Percentiles rank a stretch among this genome's conserved stretches.
phyloP scores from a whole-genome alignment of 805 yeast species.

The Monosporozyma aquatica region DNA sequence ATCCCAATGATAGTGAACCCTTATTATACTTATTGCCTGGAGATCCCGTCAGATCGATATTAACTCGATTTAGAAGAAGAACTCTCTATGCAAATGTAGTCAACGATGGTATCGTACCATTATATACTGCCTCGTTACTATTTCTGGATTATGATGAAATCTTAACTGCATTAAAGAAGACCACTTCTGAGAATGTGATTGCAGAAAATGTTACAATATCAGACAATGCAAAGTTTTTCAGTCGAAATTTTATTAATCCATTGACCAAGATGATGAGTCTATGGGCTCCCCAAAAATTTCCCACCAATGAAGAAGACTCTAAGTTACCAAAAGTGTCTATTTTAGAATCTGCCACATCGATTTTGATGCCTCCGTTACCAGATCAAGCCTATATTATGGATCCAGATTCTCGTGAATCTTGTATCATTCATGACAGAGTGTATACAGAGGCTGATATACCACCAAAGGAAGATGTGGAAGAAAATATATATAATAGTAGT shows the following conservation, averaged over 20 bases:
- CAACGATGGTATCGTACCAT: slow-evolving; percentile 77
- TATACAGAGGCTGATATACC: slow-evolving; percentile 48
- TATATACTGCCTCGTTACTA: slow-evolving; percentile 60
- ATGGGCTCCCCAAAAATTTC: slow-evolving; percentile 29
- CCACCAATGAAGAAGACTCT: slow-evolving; percentile 12
- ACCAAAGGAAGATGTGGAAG: slow-evolving; percentile 11
- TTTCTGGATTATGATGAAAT: slow-evolving; percentile 57
- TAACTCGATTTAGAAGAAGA: slow-evolving; percentile 50
- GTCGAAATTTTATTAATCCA: slow-evolving; percentile 32
- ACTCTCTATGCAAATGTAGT: slow-evolving; percentile 68
- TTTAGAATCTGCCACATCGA: slow-evolving; percentile 57
- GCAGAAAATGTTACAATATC: slow-evolving; percentile 6
- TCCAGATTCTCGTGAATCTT: slow-evolving; percentile 48
- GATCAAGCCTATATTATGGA: slow-evolving; percentile 50
- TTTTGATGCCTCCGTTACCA: slow-evolving; percentile 65
- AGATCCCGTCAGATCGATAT: slow-evolving; percentile 47
- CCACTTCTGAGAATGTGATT: not conserved
- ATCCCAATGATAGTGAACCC: slow-evolving; percentile 39
- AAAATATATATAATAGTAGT: slow-evolving; percentile 13
- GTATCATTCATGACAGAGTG: slow-evolving; percentile 60
- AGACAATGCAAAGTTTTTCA: slow-evolving; percentile 16
- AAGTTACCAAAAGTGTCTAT: slow-evolving; percentile 57
- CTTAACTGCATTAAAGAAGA: slow-evolving; percentile 18
- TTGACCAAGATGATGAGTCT: slow-evolving; percentile 38
- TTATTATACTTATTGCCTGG: slow-evolving; percentile 54